Evolutionary conservation across 164 flowering plant genomes (phyloP).

Genomic region (Amborella trichopoda): DNA sequence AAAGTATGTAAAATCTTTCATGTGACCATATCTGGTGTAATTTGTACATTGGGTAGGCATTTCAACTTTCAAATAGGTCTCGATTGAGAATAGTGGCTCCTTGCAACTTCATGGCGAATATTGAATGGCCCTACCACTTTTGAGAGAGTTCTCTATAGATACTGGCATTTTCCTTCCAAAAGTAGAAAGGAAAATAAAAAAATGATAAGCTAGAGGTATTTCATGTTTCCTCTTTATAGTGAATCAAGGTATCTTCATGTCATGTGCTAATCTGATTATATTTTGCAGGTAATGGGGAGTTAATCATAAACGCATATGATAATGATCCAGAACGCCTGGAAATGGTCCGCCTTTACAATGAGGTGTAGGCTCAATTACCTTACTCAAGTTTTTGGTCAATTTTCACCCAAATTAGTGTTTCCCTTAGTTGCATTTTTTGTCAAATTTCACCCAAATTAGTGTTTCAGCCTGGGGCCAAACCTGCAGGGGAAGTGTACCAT

Average conservation of each 20-base stretch:
- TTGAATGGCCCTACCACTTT: neutral
- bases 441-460: neutral
- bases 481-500: too few species aligned
- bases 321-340: slow-evolving; percentile 30
- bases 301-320: slow-evolving; percentile 33
- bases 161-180: neutral
- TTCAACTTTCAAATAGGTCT: too few species aligned
- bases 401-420: neutral
- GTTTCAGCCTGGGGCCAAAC: too few species aligned
- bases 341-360: slow-evolving; percentile 43
- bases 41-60: too few species aligned
- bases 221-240: slow-evolving; percentile 34
- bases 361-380: slow-evolving; percentile 20
- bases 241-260: neutral
- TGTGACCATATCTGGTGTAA: too few species aligned
- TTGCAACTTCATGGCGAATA: too few species aligned
- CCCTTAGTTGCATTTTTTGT: neutral
- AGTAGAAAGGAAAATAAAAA: neutral
- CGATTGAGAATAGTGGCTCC: too few species aligned
- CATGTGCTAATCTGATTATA: neutral
- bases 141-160: neutral
- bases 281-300: slow-evolving; percentile 13
- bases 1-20: too few species aligned
- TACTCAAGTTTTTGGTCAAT: neutral
- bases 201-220: neutral